Evolutionary conservation across 164 flowering plant genomes (phyloP), one percentile per base, ranked within the genome.

Genomic region (grape (Vitis vinifera)): DNA sequence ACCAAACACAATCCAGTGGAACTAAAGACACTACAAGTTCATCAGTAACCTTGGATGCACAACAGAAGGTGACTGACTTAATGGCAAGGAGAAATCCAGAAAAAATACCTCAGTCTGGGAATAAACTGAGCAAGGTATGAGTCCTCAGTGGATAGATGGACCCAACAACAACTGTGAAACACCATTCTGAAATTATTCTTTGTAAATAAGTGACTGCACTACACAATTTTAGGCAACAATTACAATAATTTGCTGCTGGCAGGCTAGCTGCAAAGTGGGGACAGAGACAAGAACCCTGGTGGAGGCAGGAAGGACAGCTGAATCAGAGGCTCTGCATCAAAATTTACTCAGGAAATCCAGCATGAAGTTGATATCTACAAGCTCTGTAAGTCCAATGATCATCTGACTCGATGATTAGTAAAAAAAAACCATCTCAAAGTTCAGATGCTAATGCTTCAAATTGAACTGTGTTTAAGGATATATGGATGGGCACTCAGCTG

Each of bases 401-500:
- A 51, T 53, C 48, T 48, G 51, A 29, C 10, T 14, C 8, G 19
- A 31, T 47, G 37, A 19, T 13, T 8, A 6, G 27, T 17, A 30
- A 53, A 17, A 56, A 59, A 55, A 65, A 50, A 23, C 27, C 27
- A 23, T 23, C 1, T 23, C 27, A 23, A 23, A 23, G 16, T 60
- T 51, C 17, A 27, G 55, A 19, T 57, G 27, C 65, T 75, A 59
- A 60, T 63, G 10, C 29, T 65, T 10, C 30, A 14, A 14, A 59
- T 37, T 72, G 61, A 64, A 63, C 49, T 68, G 8, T 75, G 65
- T 23, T 72, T 17, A 66, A 88, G 94, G 88, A 83, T 76, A 47
- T 84, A 16, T 81, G 80, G 83, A 82, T 80, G 79, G 95, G 92
- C 16, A 88, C 92, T 57, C 88, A 71, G 50, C 69, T 88, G 73